Percentiles rank a stretch among this genome's conserved stretches.
Evolutionary conservation across 2,329 filamentous ascomycete genomes (phyloP).

Genomic region (Aspergillus fijiensis): DNA sequence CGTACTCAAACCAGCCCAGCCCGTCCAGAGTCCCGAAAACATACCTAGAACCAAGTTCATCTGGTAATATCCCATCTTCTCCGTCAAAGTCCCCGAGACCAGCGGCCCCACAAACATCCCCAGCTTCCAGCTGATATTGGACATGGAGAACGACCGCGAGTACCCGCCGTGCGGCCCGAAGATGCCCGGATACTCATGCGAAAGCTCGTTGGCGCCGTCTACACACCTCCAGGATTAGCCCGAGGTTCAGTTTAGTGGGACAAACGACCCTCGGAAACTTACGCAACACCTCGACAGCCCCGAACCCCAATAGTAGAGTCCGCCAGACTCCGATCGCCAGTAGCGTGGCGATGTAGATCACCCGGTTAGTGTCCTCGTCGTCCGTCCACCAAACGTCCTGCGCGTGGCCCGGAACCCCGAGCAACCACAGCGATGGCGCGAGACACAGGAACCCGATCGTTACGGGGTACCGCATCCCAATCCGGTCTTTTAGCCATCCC

Average conservation of each 20-base stretch:
- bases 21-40: neutral
- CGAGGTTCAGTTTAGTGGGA: too few relatives aligned
- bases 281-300: neutral
- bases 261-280: neutral
- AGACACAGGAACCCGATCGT: neutral
- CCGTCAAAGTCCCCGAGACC: neutral
- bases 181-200: neutral
- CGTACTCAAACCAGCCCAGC: neutral
- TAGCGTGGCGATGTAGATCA: neutral
- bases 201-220: neutral
- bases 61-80: neutral
- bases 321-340: neutral
- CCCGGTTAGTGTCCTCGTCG: neutral
- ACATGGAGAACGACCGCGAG: slow-evolving; percentile 5
- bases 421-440: neutral
- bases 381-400: neutral
- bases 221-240: neutral
- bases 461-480: neutral
- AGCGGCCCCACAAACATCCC: neutral
- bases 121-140: neutral
- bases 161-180: slow-evolving; percentile 7
- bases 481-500: neutral
- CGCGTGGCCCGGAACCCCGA: neutral
- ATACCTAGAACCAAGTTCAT: slow-evolving; percentile 1
- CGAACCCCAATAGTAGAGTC: neutral